Percentiles rank a stretch among this genome's conserved stretches.
Evolutionary conservation across 345 rosid genomes (phyloP).

Genomic region (Physaria fendleri): DNA sequence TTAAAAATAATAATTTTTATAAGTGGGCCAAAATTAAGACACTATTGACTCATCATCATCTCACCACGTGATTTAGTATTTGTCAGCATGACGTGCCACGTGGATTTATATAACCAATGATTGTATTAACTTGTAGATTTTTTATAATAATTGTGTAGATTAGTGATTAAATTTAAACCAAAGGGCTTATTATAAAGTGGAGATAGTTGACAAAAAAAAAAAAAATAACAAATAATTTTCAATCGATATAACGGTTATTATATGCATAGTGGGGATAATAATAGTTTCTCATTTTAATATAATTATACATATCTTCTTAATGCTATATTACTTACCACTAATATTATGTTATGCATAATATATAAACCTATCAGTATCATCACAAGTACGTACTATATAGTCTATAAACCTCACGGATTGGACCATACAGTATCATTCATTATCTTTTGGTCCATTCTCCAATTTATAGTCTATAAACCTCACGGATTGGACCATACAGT

Average conservation of each 20-base stretch:
- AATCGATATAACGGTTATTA: not conserved
- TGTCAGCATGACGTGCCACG: slow-evolving; percentile 20
- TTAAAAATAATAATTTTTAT: no score
- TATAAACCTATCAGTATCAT: not conserved
- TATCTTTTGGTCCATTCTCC: slow-evolving; percentile 7
- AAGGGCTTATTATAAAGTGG: slow-evolving; percentile 12
- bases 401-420: not conserved
- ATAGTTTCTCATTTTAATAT: no score
- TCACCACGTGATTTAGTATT: slow-evolving; percentile 24
- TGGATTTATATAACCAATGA: slow-evolving; percentile 16
- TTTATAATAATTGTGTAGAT: not conserved
- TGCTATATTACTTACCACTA: not conserved
- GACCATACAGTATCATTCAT: not conserved
- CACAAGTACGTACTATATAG: not conserved
- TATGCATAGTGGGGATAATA: no score
- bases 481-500: slow-evolving; percentile 9
- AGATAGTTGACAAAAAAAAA: slow-evolving; percentile 6
- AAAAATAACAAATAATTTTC: not conserved
- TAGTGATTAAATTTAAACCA: slow-evolving; percentile 2
- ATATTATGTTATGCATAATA: no score
- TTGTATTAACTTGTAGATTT: slow-evolving; percentile 15
- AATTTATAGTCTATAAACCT: slow-evolving; percentile 11
- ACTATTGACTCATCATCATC: slow-evolving; percentile 17
- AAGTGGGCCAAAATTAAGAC: not conserved
- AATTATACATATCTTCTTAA: not conserved